Base-by-base conservation (phyloP, 2,329 filamentous ascomycete genomes). In the Scedosporium apiospermum region DNA sequence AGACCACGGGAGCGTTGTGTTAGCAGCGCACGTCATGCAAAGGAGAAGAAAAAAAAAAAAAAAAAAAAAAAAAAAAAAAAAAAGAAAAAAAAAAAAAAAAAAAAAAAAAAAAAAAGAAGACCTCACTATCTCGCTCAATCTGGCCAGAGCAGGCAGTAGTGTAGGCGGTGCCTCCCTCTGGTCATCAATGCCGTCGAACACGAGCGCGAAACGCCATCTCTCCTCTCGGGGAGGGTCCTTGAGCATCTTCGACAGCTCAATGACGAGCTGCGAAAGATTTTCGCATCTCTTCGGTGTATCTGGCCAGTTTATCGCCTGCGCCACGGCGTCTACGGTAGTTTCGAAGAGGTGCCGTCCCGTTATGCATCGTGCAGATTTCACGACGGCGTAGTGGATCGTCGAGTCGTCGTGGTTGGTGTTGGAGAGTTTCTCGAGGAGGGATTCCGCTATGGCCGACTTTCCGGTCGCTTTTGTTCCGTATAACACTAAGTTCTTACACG, bases 391-490 rank as follows among this genome's bases (percentile, higher is more conserved):
- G 26, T 76, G 75, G 16, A 87, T 69, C 6, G 79, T 76, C 57
- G 64, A 65, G 9, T 66, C 62, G 3, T 66, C 51, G 12, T 61
- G 10, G 41, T 49, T 26, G 26, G 14, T n/a, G 21, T 53, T 16
- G 61, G 61, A 57, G 23, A 58, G n/a, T 2, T 26, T 10, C 18
- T 46, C 12, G 16, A 62, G 42, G 21, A 62, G 30, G 55, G 61
- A 16, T 58, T 41, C 16, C 6, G 55, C 51, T 27, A 96, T 82
- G 58, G 84, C 83, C 38, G 86, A 90, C 76, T 98, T 98, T 49
- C 92, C 93, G 0, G 93, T 96, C 2, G 91, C 88, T 69, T 93
- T 87, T 34, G 92, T 85, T 60, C 95, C 95, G 73, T 98, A 87
- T 58, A 96, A 74, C 23, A 97, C 86, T 10, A 97, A 73, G 64